phyloP scores from a whole-genome alignment of 2,329 filamentous ascomycete species.

The Xylariales sp. region DNA sequence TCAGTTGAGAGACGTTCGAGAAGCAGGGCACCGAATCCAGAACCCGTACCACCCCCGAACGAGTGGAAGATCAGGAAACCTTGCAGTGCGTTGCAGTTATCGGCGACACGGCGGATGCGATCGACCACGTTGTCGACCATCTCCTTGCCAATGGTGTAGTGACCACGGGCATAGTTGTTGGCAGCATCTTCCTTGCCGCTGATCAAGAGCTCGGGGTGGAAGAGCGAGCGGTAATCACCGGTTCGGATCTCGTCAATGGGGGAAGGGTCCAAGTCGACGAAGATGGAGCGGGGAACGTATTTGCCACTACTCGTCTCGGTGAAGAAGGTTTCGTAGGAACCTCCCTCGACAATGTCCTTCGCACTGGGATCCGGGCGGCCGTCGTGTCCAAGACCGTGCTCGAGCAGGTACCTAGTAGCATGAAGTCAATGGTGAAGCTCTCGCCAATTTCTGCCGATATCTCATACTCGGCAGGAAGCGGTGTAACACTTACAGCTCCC shows the following conservation, averaged over 20 bases:
- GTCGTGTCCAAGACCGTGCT: constrained; percentile 64
- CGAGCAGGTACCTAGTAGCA: constrained; percentile 59
- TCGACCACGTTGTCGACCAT: constrained; percentile 68
- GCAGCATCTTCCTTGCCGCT: constrained; percentile 73
- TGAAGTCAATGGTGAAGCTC: not conserved
- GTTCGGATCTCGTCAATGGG: constrained; percentile 72
- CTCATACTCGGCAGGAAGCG: constrained; percentile 14
- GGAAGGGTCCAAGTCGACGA: constrained; percentile 68
- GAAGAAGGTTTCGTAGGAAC: constrained; percentile 70
- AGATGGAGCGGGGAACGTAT: constrained; percentile 68
- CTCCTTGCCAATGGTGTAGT: constrained; percentile 75
- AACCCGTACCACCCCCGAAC: constrained; percentile 68
- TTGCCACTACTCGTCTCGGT: constrained; percentile 67
- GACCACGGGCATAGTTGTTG: constrained; percentile 73
- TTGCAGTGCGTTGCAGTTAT: constrained; percentile 69
- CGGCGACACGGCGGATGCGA: constrained; percentile 63
- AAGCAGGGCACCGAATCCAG: constrained; percentile 67
- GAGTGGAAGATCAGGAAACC: constrained; percentile 74
- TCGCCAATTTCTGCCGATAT: constrained; percentile 12
- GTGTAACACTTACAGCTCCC: constrained; percentile 62
- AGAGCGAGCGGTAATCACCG: constrained; percentile 62
- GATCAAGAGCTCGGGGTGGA: constrained; percentile 68
- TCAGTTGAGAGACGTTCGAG: constrained; percentile 69
- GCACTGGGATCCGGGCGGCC: constrained; percentile 59
- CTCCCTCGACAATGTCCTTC: constrained; percentile 55